Percentiles rank a stretch among this genome's conserved stretches.
phyloP scores from a whole-genome alignment of 352 stramenopile genomes.

The Pythium plurisporium region DNA sequence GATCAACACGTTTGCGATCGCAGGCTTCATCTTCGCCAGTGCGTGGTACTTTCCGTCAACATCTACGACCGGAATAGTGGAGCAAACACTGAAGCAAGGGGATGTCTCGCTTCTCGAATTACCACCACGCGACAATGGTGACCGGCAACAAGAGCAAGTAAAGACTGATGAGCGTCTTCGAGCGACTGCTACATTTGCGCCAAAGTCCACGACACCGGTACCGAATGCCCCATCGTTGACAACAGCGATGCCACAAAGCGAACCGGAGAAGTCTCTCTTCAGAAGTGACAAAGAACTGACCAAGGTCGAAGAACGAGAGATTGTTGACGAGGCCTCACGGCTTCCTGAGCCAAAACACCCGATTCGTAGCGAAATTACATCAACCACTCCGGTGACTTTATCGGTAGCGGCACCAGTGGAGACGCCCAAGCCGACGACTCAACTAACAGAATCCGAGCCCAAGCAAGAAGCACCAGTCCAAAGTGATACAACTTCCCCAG shows the following conservation, averaged over 20 bases:
- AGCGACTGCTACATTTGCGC: background rate
- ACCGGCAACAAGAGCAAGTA: background rate
- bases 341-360: too few species aligned
- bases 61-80: slow-evolving; percentile 28
- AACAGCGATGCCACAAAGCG: too few species aligned
- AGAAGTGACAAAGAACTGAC: background rate
- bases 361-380: too few species aligned
- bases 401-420: too few species aligned
- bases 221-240: background rate
- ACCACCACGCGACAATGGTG: background rate
- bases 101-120: slow-evolving; percentile 20
- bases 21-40: slow-evolving; percentile 52
- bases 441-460: too few species aligned
- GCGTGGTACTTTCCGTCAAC: slow-evolving; percentile 42
- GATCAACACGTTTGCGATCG: slow-evolving; percentile 40
- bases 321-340: too few species aligned
- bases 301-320: too few species aligned
- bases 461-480: too few species aligned
- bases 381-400: too few species aligned
- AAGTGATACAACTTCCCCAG: too few species aligned
- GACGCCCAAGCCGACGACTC: too few species aligned
- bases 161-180: too few species aligned
- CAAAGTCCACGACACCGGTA: background rate
- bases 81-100: slow-evolving; percentile 33
- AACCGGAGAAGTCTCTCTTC: slow-evolving; percentile 1